Conservation (phyloP, 805 yeast species). For the Metschnikowia hibisci region DNA sequence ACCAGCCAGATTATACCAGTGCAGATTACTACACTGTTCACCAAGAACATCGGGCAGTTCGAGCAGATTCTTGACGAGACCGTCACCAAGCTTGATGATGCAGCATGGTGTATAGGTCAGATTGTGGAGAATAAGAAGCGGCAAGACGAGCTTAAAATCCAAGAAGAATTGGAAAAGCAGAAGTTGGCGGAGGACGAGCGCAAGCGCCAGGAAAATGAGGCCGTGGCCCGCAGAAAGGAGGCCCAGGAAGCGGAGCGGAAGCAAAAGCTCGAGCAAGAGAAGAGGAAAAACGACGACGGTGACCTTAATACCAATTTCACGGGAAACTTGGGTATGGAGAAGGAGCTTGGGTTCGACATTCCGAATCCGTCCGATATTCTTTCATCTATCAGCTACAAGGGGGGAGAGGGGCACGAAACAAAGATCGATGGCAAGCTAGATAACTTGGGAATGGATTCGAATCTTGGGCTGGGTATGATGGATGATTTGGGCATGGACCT, state of each 20-base stretch:
- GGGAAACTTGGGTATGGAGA: slow-evolving; percentile 21
- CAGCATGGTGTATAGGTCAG: slow-evolving; percentile 42
- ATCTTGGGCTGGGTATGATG: slow-evolving; percentile 37
- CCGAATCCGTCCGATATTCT: slow-evolving; percentile 35
- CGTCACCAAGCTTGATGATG: slow-evolving; percentile 38
- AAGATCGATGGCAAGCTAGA: slow-evolving; percentile 7
- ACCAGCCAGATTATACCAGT: slow-evolving; percentile 40
- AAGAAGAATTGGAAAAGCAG: slow-evolving; percentile 33
- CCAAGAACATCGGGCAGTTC: slow-evolving; percentile 32
- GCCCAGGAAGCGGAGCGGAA: slow-evolving; percentile 21
- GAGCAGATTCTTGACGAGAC: slow-evolving; percentile 44
- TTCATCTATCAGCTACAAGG: slow-evolving; percentile 24
- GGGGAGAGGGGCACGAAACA: slow-evolving; percentile 1
- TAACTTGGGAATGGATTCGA: slow-evolving; percentile 29
- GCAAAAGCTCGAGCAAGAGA: slow-evolving; percentile 19
- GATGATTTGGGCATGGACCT: slow-evolving; percentile 42
- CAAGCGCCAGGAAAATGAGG: slow-evolving; percentile 21
- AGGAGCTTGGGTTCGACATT: slow-evolving; percentile 19
- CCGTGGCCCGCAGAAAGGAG: slow-evolving; percentile 16
- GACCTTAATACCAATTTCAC: slow-evolving; percentile 21
- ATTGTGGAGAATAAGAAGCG: slow-evolving; percentile 40
- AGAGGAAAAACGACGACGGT: slow-evolving; percentile 14
- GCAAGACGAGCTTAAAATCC: slow-evolving; percentile 37
- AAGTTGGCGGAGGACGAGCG: slow-evolving; percentile 28
- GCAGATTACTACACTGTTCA: slow-evolving; percentile 32